A percentile compares a stretch with the other conserved stretches of the same genome.
Evolutionary conservation across 352 stramenopile species (phyloP).

Genomic region (Aphanomyces euteiches): DNA sequence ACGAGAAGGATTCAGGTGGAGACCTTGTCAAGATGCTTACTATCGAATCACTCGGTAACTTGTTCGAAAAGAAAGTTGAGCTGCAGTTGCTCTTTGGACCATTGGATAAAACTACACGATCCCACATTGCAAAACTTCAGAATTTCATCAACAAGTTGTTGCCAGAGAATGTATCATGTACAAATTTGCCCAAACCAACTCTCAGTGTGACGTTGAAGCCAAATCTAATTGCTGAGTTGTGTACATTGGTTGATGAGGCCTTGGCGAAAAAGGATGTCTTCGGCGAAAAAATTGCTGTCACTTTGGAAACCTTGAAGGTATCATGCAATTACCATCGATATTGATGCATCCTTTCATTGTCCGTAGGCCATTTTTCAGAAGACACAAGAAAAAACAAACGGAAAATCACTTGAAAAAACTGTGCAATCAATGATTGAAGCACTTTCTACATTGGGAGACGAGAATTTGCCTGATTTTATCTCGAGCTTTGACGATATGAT

Average conservation of each 20-base stretch:
- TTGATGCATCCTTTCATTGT: not conserved
- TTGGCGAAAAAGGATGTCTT: conserved; percentile 12
- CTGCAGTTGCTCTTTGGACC: conserved; percentile 14
- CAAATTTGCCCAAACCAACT: not conserved
- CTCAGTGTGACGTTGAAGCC: not conserved
- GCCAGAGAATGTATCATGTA: not conserved
- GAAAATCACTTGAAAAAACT: not conserved
- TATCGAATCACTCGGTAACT: conserved; percentile 15
- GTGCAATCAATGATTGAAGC: conserved; percentile 9
- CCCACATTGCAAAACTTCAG: conserved; percentile 3
- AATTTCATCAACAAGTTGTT: conserved; percentile 21
- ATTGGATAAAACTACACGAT: conserved; percentile 15
- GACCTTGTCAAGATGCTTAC: not conserved
- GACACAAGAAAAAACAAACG: conserved; percentile 21
- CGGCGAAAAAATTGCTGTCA: not conserved
- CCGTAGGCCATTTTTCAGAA: conserved; percentile 19
- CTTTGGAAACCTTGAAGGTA: conserved; percentile 24
- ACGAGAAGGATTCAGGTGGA: not conserved
- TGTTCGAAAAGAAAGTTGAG: conserved; percentile 22
- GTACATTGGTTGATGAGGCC: not conserved
- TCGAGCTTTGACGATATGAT: conserved; percentile 14
- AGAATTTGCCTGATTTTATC: conserved; percentile 6
- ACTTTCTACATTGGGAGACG: conserved; percentile 2
- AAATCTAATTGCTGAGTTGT: conserved; percentile 5
- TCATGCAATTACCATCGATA: not conserved